Evolutionary conservation across 148 eudicot species (phyloP), one percentile per base, ranked within the genome.

Genomic region (Linanthus parryae): DNA sequence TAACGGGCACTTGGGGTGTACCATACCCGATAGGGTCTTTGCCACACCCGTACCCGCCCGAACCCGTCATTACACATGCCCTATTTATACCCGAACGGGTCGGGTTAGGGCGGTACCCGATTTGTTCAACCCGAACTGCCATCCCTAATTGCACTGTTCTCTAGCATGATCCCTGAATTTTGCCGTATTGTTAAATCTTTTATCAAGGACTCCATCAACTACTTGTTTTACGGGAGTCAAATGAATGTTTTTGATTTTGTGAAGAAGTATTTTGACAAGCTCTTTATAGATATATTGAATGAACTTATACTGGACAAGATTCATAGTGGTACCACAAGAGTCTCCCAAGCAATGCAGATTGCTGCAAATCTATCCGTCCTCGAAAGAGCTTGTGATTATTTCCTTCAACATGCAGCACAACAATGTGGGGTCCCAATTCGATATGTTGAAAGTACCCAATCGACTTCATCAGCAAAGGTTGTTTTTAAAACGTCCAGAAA

Each of bases 61-160:
- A n/a, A n/a, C n/a, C n/a, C n/a, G n/a, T n/a, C n/a, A n/a, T n/a
- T n/a, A n/a, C n/a, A n/a, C n/a, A n/a, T n/a, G n/a, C n/a, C n/a
- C n/a, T n/a, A n/a, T n/a, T n/a, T n/a, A n/a, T n/a, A n/a, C n/a
- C n/a, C n/a, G n/a, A n/a, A n/a, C n/a, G n/a, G n/a, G n/a, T n/a
- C n/a, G n/a, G n/a, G n/a, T n/a, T n/a, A n/a, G n/a, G n/a, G n/a
- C n/a, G n/a, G n/a, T n/a, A n/a, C n/a, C n/a, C n/a, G n/a, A n/a
- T n/a, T n/a, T n/a, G n/a, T n/a, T n/a, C n/a, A n/a, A n/a, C n/a
- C n/a, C n/a, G n/a, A n/a, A n/a, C n/a, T n/a, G n/a, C n/a, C n/a
- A n/a, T 37, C 98, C 98, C 5, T 91, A 76, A 85, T 81, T 66
- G 94, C 98, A 20, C 90, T 94, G 1, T 92, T 92, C 73, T 92